Conservation (phyloP, 1,284 basidiomycete genomes). For the Austropuccinia psidii region DNA sequence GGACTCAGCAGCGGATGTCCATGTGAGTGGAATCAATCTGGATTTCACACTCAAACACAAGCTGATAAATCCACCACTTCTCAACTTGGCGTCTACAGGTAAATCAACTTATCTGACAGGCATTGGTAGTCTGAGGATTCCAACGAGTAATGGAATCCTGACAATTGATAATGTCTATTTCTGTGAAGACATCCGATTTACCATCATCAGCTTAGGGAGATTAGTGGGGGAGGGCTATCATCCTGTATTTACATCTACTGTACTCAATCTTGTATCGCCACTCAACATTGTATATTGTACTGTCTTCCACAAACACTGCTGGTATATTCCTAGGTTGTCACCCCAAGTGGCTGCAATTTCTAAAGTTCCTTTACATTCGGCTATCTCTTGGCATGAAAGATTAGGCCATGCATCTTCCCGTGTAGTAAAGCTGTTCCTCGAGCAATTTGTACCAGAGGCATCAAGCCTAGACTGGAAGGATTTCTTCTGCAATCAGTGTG, state of each 20-base stretch:
- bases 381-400: not conserved
- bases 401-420: not conserved
- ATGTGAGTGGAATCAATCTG: not conserved
- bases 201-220: not conserved
- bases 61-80: no score
- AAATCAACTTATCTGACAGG: no score
- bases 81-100: no score
- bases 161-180: not conserved
- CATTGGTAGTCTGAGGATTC: not conserved
- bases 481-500: conserved; percentile 3
- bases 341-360: no score
- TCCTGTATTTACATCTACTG: not conserved
- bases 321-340: not conserved
- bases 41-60: no score
- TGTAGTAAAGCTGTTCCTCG: not conserved
- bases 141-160: not conserved
- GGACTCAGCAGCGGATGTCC: not conserved
- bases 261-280: not conserved
- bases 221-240: not conserved
- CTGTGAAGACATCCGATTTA: not conserved
- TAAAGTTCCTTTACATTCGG: not conserved
- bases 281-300: not conserved
- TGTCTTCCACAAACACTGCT: not conserved
- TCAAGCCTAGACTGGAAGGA: not conserved
- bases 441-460: not conserved